phyloP scores from a whole-genome alignment of 2,329 filamentous ascomycete species.

The Trichophyton schoenleinii region DNA sequence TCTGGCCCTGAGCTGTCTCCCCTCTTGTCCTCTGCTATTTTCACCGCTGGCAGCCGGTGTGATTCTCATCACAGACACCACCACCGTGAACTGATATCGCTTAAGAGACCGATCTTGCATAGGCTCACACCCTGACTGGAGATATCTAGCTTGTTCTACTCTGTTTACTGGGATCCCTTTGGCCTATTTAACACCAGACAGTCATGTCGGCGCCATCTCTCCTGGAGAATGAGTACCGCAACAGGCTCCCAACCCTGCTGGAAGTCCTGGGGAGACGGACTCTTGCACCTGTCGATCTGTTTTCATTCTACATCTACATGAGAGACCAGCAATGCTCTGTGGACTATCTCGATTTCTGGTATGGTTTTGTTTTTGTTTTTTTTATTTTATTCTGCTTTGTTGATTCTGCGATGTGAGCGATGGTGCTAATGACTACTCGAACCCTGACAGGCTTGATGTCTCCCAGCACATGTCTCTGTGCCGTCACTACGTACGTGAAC shows the following conservation, averaged over 20 bases:
- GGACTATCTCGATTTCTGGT: constrained; percentile 98
- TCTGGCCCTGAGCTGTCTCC: background rate
- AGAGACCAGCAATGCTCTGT: constrained; percentile 95
- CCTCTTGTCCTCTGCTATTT: background rate
- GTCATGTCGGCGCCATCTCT: constrained; percentile 16
- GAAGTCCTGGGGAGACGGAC: constrained; percentile 91
- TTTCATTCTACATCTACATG: constrained; percentile 99
- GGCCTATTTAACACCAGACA: background rate
- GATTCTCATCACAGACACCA: background rate
- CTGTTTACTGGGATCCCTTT: background rate
- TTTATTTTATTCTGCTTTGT: background rate
- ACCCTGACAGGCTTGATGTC: constrained; percentile 72
- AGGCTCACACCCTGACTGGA: background rate
- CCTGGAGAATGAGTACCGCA: constrained; percentile 45
- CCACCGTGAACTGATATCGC: background rate
- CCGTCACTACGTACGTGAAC: constrained; percentile 89
- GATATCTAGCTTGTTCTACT: background rate
- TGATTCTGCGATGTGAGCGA: constrained; percentile 6
- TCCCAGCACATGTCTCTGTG: constrained; percentile 96
- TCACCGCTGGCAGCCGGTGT: background rate
- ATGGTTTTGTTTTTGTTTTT: constrained; percentile 23
- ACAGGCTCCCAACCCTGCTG: constrained; percentile 84
- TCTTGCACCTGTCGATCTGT: constrained; percentile 89
- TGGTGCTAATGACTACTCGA: background rate
- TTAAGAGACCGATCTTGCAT: background rate